Evolutionary conservation across 441 rosid genomes (phyloP).

Genomic region (Croton setiger): DNA sequence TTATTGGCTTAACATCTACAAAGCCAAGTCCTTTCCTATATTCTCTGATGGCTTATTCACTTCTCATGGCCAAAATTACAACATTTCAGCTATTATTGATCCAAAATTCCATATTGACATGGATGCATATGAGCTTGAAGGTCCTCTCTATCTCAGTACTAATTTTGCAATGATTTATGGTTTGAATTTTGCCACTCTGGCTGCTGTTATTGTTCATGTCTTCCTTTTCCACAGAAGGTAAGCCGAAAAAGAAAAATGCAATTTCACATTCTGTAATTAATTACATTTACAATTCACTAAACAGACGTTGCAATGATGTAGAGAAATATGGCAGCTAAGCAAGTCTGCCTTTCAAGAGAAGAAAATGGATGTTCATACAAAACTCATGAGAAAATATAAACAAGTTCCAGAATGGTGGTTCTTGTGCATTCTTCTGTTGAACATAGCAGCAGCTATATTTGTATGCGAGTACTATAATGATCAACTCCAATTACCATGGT

Average conservation of each 20-base stretch:
- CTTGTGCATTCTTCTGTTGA: conserved; percentile 56
- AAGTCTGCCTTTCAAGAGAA: conserved; percentile 58
- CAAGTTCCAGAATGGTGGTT: conserved; percentile 95
- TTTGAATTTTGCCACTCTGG: conserved; percentile 74
- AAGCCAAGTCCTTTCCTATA: conserved; percentile 79
- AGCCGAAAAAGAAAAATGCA: background rate
- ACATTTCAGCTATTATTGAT: conserved; percentile 66
- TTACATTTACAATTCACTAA: background rate
- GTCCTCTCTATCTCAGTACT: conserved; percentile 76
- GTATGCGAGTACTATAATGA: conserved; percentile 70
- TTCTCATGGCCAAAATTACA: conserved; percentile 63
- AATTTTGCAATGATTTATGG: conserved; percentile 81
- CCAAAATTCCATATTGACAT: conserved; percentile 68
- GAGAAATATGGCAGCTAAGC: conserved; percentile 83
- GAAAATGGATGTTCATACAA: conserved; percentile 67
- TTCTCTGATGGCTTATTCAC: conserved; percentile 77
- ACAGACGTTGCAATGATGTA: conserved; percentile 19
- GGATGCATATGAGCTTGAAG: conserved; percentile 64
- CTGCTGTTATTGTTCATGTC: conserved; percentile 80
- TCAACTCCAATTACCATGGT: conserved; percentile 90
- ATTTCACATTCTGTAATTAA: background rate
- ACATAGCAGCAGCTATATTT: conserved; percentile 52
- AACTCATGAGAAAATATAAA: conserved; percentile 63
- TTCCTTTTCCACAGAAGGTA: conserved; percentile 84
- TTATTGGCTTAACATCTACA: conserved; percentile 69